phyloP scores from a whole-genome alignment of 176 grass and related monocot species.

The Lolium perenne region DNA sequence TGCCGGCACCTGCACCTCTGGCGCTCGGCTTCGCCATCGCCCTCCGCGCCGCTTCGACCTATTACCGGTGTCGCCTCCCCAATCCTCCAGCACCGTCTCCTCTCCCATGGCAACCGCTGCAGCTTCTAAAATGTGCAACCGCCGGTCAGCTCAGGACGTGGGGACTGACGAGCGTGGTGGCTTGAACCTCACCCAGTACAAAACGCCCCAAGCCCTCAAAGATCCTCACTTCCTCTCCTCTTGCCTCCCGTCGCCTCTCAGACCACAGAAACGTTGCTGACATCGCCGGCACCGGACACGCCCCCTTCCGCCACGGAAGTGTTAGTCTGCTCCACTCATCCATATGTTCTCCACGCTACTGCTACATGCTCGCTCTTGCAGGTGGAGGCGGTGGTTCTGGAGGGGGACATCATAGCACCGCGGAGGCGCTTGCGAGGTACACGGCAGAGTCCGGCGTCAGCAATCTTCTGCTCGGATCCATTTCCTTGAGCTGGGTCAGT shows the following conservation, averaged over 20 bases:
- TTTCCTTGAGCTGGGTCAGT: neutral
- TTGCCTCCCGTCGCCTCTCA: neutral
- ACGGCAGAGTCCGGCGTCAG: neutral
- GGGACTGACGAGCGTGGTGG: neutral
- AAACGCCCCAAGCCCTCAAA: neutral
- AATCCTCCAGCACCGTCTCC: no score
- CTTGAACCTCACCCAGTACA: neutral
- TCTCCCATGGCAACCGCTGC: neutral
- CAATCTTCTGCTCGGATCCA: neutral
- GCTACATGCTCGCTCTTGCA: neutral
- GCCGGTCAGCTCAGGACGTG: neutral
- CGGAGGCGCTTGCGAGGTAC: neutral
- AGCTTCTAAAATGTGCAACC: neutral
- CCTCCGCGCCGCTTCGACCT: no score
- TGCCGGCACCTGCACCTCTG: no score
- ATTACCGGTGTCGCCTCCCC: no score
- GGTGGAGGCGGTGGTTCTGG: neutral
- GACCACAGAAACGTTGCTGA: neutral
- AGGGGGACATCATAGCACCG: neutral
- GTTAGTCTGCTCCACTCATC: neutral
- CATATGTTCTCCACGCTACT: neutral
- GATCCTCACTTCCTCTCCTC: slow-evolving; percentile 3
- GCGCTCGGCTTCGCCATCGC: no score
- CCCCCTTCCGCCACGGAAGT: neutral
- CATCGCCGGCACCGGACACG: neutral